Conservation (phyloP, 805 yeast genomes). For the Cyberlindnera sargentensis region DNA sequence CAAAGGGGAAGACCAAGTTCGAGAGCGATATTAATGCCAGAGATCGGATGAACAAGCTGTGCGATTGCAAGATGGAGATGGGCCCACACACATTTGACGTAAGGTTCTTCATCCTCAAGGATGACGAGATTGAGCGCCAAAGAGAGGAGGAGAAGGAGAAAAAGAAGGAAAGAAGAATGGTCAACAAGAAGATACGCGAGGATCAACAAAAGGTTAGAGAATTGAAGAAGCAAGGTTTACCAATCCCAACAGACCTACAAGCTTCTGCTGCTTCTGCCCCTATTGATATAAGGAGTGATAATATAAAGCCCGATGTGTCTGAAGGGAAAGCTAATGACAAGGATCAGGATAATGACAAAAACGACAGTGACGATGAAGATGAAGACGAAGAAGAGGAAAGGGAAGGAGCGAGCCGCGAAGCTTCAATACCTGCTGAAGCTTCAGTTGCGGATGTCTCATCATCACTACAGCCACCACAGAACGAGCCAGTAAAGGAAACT, state of each 20-base stretch:
- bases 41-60: constrained; percentile 83
- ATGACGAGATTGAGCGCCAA: constrained; percentile 56
- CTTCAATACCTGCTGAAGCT: background rate
- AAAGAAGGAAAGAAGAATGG: constrained; percentile 29
- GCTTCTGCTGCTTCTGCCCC: background rate
- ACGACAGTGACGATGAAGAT: background rate
- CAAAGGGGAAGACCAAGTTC: constrained; percentile 44
- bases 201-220: constrained; percentile 23
- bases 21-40: constrained; percentile 49
- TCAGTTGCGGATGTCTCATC: background rate
- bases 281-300: background rate
- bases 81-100: constrained; percentile 85
- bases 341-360: background rate
- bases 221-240: constrained; percentile 3
- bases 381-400: background rate
- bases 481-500: background rate
- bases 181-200: constrained; percentile 28
- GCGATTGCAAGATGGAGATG: constrained; percentile 62
- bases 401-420: background rate
- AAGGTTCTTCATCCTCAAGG: constrained; percentile 76
- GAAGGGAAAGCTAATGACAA: background rate
- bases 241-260: background rate
- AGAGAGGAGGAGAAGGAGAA: constrained; percentile 35
- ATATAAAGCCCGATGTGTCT: background rate
- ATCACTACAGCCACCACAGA: background rate